Base-by-base conservation (phyloP, 148 eudicot species). In the Cornus florida region DNA sequence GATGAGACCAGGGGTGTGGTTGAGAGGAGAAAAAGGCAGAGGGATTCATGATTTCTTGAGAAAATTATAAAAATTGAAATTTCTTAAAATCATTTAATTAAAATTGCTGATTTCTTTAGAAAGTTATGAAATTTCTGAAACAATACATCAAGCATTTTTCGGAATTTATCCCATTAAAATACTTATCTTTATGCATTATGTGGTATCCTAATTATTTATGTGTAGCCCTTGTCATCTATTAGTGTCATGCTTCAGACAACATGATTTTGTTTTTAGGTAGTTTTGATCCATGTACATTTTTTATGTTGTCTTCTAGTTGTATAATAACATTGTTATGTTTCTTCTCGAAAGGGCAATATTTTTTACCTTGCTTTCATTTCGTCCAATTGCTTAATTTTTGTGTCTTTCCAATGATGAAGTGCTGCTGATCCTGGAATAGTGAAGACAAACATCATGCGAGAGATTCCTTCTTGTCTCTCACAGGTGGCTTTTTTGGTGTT, bases 361-460 rank as follows among this genome's bases (percentile, higher is more conserved):
- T 43, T n/a, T 23, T 75, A 65, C 33, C 23, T 19, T 28, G 31
- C 28, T 75, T 62, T 56, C 75, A 60, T 78, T 70, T 70, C 31
- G 71, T 11, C 50, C 33, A 39, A 32, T 70, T 31, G 6, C 43
- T 43, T 41, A 60, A n/a, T 66, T 5, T 77, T 73, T 32, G 41
- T 38, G 60, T 56, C 33, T 71, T 57, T 50, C 10, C 35, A 77
- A 50, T 82, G 13, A 32, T 84, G 78, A 79, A 96, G 99, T 73
- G 93, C 94, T 73, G 99, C 80, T 48, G 98, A 93, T 76, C 99
- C 99, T 76, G 98, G 99, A 83, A 91, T 82, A 46, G 99, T 92
- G 57, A 87, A 86, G 82, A 96, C 99, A 71, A 93, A 93, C 76
- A 86, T 95, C 72, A 91, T 93, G 97, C 86, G 96, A 81, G 98